phyloP scores from a whole-genome alignment of 2,329 filamentous ascomycete genomes.

The Aspergillus sergii region DNA sequence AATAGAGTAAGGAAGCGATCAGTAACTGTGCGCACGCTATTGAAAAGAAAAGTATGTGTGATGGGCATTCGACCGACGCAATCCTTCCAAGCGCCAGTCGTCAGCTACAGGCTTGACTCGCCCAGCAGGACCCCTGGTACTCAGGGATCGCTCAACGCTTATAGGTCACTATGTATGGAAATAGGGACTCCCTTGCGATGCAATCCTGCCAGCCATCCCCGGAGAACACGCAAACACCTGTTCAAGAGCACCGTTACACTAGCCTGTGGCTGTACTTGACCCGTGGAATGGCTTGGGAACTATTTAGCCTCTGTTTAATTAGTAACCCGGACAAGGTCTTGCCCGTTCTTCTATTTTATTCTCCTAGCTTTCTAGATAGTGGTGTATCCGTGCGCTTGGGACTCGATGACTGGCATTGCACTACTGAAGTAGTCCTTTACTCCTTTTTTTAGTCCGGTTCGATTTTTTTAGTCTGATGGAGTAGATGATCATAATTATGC shows the following conservation, averaged over 20 bases:
- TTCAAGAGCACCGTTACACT: conserved; percentile 1
- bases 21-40: not conserved
- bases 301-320: not conserved
- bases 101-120: not conserved
- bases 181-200: not conserved
- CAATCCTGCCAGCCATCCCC: not conserved
- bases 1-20: not conserved
- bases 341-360: not conserved
- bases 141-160: not conserved
- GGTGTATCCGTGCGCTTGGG: not conserved
- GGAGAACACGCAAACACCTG: not conserved
- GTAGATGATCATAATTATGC: not conserved
- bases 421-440: not conserved
- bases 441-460: not conserved
- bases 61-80: not conserved
- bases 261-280: not conserved
- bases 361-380: not conserved
- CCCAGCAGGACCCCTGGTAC: not conserved
- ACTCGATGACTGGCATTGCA: not conserved
- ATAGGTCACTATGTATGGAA: not conserved
- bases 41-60: not conserved
- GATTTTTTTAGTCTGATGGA: not conserved
- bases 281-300: not conserved
- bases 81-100: not conserved
- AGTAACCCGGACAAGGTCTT: not conserved